A percentile compares a stretch with the other conserved stretches of the same genome.
These are phyloP conservation scores for Yamadazyma membranifaciens DNA, from an alignment of 1,139 yeast genomes.

Conservation along the genomic window DNA sequence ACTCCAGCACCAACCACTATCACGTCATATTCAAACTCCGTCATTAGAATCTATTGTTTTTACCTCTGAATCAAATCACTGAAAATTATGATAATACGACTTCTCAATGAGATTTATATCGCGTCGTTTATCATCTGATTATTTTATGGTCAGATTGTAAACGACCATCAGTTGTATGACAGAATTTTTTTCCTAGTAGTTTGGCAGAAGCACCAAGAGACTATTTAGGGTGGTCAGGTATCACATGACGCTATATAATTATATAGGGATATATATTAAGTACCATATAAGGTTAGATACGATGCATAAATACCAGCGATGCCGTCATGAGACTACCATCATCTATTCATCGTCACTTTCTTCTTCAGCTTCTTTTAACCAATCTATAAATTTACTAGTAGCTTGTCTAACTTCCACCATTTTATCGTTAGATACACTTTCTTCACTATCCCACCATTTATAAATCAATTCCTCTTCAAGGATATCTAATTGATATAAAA, in stretches of 20 bases:
- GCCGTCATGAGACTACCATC: background rate
- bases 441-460: constrained; percentile 70
- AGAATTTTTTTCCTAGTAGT: too few species aligned
- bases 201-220: too few species aligned
- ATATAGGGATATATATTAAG: too few species aligned
- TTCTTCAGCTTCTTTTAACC: constrained; percentile 89
- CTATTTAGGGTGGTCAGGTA: too few species aligned
- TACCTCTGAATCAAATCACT: too few species aligned
- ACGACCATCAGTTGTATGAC: background rate
- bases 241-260: too few species aligned
- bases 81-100: too few species aligned
- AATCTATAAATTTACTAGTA: constrained; percentile 73
- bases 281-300: too few species aligned
- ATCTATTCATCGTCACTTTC: constrained; percentile 51
- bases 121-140: constrained; percentile 8
- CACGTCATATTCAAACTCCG: constrained; percentile 44
- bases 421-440: constrained; percentile 41
- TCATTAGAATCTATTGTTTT: too few species aligned
- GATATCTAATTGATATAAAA: constrained; percentile 77
- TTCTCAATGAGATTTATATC: constrained; percentile 4
- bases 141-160: constrained; percentile 4
- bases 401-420: constrained; percentile 50
- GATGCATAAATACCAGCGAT: too few species aligned
- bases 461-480: constrained; percentile 78
- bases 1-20: constrained; percentile 94